These are phyloP conservation scores for Lasiodiplodia citricola DNA, from an alignment of 2,329 filamentous ascomycete genomes.

Conservation along the genomic window DNA sequence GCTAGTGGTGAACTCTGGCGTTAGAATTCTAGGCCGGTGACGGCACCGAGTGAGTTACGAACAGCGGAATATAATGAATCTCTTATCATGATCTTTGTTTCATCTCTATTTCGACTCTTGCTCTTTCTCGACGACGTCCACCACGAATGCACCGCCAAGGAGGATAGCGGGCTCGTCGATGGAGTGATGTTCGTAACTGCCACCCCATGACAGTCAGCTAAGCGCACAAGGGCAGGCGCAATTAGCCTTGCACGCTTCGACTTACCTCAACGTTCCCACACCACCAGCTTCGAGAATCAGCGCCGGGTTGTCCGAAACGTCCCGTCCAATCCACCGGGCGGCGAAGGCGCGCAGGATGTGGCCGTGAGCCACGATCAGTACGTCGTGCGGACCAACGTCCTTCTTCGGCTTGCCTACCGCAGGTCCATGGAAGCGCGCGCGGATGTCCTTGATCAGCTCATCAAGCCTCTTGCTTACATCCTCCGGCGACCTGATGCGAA, in stretches of 20 bases:
- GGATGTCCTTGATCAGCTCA: conserved; percentile 75
- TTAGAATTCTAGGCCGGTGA: neutral
- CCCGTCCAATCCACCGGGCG: conserved; percentile 80
- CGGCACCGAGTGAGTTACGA: neutral
- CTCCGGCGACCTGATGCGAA: conserved; percentile 53
- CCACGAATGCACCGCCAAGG: conserved; percentile 57
- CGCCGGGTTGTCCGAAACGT: conserved; percentile 74
- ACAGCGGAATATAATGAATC: neutral
- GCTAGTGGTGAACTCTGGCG: neutral
- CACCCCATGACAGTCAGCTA: neutral
- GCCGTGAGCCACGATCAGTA: conserved; percentile 84
- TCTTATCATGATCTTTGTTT: neutral
- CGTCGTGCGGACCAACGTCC: conserved; percentile 61
- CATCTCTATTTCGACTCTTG: neutral
- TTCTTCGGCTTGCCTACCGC: conserved; percentile 57
- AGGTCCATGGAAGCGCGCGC: conserved; percentile 39
- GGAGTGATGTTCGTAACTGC: conserved; percentile 56
- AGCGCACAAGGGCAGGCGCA: neutral
- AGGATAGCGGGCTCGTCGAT: conserved; percentile 58
- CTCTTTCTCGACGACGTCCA: conserved; percentile 53
- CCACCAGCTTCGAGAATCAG: conserved; percentile 76
- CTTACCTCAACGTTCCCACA: conserved; percentile 55
- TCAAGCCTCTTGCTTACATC: conserved; percentile 78
- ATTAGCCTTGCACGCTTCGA: conserved; percentile 9
- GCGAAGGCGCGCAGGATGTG: conserved; percentile 89